A percentile compares a stretch with the other conserved stretches of the same genome.
Evolutionary conservation across 2,329 filamentous ascomycete species (phyloP).

Genomic region (Cadophora gregata): DNA sequence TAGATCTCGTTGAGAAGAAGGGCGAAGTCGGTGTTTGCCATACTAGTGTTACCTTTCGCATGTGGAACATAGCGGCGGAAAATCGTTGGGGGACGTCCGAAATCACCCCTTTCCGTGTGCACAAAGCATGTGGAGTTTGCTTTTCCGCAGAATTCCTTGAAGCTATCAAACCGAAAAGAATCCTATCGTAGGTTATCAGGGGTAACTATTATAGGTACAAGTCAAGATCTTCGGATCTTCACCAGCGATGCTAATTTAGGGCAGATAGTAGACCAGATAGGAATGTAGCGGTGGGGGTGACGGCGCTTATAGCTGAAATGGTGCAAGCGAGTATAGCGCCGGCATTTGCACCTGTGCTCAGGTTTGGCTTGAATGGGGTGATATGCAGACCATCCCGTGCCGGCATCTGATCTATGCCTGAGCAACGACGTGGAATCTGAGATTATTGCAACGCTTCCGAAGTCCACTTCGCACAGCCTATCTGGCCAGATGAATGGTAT

Average conservation of each 20-base stretch:
- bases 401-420: not conserved
- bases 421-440: not conserved
- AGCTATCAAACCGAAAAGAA: not conserved
- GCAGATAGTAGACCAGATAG: not conserved
- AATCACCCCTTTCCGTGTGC: not conserved
- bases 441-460: not conserved
- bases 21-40: not conserved
- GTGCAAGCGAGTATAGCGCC: constrained; percentile 3
- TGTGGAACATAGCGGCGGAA: not conserved
- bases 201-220: not conserved
- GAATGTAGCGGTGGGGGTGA: not conserved
- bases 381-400: not conserved
- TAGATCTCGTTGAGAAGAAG: not conserved
- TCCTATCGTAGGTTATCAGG: not conserved
- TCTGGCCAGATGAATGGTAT: not conserved
- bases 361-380: not conserved
- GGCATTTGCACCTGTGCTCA: not conserved
- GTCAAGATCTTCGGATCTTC: constrained; percentile 20
- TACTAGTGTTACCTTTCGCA: not conserved
- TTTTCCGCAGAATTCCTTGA: not conserved
- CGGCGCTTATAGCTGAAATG: not conserved
- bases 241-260: not conserved
- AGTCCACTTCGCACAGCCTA: not conserved
- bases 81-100: not conserved
- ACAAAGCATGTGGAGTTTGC: not conserved